Conservation (phyloP, 768 basidiomycete genomes). For the Termitomyces eurrhizus region DNA sequence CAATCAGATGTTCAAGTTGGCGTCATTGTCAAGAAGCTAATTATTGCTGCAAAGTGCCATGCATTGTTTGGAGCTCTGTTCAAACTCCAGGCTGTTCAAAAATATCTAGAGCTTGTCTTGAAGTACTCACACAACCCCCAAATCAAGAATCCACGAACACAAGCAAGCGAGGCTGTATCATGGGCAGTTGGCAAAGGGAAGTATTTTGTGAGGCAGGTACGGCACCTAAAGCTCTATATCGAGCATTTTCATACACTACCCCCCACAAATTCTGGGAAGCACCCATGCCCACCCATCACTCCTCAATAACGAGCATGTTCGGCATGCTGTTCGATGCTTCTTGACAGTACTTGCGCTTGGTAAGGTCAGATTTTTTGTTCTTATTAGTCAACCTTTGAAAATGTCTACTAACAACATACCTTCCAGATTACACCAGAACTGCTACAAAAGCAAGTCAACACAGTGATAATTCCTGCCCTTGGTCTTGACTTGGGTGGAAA, state of each 20-base stretch:
- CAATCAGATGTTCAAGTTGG: not conserved
- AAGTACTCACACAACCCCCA: not conserved
- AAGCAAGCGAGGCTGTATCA: not conserved
- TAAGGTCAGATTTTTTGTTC: not conserved
- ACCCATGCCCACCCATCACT: not conserved
- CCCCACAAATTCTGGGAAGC: not conserved
- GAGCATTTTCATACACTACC: not conserved
- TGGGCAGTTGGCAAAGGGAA: not conserved
- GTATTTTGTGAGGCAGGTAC: not conserved
- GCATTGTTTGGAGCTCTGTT: not conserved
- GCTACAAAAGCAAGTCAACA: constrained; percentile 4
- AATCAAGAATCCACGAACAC: not conserved
- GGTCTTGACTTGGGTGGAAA: not conserved
- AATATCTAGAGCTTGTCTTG: not conserved
- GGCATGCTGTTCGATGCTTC: not conserved
- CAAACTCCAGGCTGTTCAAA: not conserved
- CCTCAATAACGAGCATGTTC: not conserved
- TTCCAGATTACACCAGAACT: not conserved
- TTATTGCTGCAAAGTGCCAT: not conserved
- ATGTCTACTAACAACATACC: not conserved
- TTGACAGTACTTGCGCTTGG: not conserved
- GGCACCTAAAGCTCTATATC: not conserved
- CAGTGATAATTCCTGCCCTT: not conserved
- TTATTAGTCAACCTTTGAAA: too few relatives aligned
- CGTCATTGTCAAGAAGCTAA: not conserved